A percentile compares a stretch with the other conserved stretches of the same genome.
These are phyloP conservation scores for Coprinopsis strossmayeri DNA, from an alignment of 768 basidiomycete genomes.

Conservation along the genomic window DNA sequence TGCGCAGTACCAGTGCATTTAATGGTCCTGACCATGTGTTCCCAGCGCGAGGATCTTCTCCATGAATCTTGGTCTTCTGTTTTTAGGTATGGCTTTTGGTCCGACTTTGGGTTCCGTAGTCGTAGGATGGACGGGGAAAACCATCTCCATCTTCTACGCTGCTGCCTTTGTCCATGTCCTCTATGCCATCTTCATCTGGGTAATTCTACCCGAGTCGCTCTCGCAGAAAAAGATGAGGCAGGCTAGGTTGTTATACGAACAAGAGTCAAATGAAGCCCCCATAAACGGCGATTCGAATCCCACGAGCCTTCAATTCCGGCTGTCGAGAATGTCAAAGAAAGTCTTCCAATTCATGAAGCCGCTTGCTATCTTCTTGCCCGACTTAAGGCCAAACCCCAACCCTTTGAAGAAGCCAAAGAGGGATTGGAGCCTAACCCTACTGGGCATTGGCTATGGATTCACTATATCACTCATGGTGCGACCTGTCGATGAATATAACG, in stretches of 20 bases:
- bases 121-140: slow-evolving; percentile 46
- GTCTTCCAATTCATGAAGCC: slow-evolving; percentile 32
- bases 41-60: slow-evolving; percentile 61
- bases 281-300: slow-evolving; percentile 4
- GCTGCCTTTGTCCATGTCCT: slow-evolving; percentile 43
- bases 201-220: slow-evolving; percentile 76
- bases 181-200: slow-evolving; percentile 42
- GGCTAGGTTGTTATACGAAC: slow-evolving; percentile 27
- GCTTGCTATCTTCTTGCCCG: slow-evolving; percentile 57
- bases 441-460: slow-evolving; percentile 49
- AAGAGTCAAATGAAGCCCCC: neutral
- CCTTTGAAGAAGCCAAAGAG: slow-evolving; percentile 33
- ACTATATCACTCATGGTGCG: slow-evolving; percentile 37
- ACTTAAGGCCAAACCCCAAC: slow-evolving; percentile 22
- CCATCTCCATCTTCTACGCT: slow-evolving; percentile 69
- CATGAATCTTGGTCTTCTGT: slow-evolving; percentile 57
- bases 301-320: slow-evolving; percentile 20
- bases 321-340: slow-evolving; percentile 32
- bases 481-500: neutral
- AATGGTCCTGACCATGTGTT: no score
- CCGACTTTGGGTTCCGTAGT: slow-evolving; percentile 66
- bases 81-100: slow-evolving; percentile 71
- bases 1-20: slow-evolving; percentile 8
- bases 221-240: slow-evolving; percentile 41
- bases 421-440: slow-evolving; percentile 61